Percentiles rank a stretch among this genome's conserved stretches.
Evolutionary conservation across 306 rosid species (phyloP).

Genomic region (Cajanus cajan): DNA sequence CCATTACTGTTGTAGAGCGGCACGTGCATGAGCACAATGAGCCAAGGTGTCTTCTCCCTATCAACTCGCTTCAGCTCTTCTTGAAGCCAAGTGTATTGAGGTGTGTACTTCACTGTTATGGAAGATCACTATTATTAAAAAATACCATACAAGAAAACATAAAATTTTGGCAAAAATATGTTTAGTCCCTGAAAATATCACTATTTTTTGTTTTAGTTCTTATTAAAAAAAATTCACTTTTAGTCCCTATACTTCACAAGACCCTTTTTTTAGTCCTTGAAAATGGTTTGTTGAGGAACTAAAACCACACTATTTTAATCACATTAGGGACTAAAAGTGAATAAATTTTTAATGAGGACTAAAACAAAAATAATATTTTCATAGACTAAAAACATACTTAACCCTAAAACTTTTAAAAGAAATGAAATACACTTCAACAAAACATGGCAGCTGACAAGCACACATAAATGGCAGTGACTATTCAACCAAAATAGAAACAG

Average conservation of each 20-base stretch:
- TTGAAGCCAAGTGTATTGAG: conserved; percentile 71
- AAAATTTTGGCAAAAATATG: neutral
- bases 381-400: too few relatives aligned
- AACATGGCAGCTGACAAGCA: conserved; percentile 17
- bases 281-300: too few relatives aligned
- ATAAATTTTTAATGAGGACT: too few relatives aligned
- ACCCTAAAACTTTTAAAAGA: neutral
- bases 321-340: too few relatives aligned
- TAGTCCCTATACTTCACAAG: too few relatives aligned
- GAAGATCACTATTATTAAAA: conserved; percentile 8
- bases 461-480: neutral
- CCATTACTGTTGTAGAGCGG: conserved; percentile 84
- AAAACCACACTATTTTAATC: too few relatives aligned
- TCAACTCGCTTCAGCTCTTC: conserved; percentile 75
- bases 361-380: too few relatives aligned
- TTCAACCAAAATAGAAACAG: conserved; percentile 12
- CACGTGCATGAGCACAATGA: conserved; percentile 86
- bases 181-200: too few relatives aligned
- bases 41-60: conserved; percentile 95
- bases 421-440: conserved; percentile 4
- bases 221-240: too few relatives aligned
- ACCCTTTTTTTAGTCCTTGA: too few relatives aligned
- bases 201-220: too few relatives aligned
- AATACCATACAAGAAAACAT: neutral
- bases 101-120: conserved; percentile 82